Evolutionary conservation across 164 flowering plant species (phyloP).

Genomic region (Saururus chinensis): DNA sequence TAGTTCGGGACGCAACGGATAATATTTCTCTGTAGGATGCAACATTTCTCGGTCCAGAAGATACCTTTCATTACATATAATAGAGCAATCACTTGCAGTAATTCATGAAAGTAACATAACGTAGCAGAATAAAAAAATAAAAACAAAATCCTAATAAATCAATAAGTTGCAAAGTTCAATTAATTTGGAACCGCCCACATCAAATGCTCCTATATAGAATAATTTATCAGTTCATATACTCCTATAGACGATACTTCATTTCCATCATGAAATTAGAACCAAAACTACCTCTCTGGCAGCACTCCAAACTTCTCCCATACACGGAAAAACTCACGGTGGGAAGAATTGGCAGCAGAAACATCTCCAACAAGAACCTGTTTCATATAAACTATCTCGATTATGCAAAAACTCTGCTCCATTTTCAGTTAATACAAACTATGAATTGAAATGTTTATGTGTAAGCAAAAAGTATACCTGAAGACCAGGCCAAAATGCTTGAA

Average conservation of each 20-base stretch:
- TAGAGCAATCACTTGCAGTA: background rate
- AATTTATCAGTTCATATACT: background rate
- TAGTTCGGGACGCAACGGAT: constrained; percentile 95
- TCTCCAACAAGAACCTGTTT: constrained; percentile 93
- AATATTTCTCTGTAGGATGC: constrained; percentile 97
- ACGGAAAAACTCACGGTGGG: constrained; percentile 86
- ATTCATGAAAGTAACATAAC: too few species aligned
- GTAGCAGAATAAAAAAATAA: too few species aligned
- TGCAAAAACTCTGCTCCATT: background rate
- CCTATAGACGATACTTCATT: background rate
- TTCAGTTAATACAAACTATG: background rate
- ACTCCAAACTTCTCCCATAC: constrained; percentile 94
- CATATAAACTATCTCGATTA: background rate
- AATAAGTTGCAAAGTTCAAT: background rate
- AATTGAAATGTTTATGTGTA: background rate
- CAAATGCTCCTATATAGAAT: too few species aligned
- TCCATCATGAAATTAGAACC: background rate
- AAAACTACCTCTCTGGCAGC: constrained; percentile 78
- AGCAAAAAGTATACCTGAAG: constrained; percentile 50
- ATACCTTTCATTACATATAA: constrained; percentile 34
- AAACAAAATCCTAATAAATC: too few species aligned
- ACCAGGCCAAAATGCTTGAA: constrained; percentile 99
- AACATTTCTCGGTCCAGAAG: constrained; percentile 83
- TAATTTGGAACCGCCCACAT: background rate
- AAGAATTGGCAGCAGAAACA: constrained; percentile 79